Evolutionary conservation across 2,329 filamentous ascomycete genomes (phyloP).

Genomic region (Trichoderma cornu-damae): DNA sequence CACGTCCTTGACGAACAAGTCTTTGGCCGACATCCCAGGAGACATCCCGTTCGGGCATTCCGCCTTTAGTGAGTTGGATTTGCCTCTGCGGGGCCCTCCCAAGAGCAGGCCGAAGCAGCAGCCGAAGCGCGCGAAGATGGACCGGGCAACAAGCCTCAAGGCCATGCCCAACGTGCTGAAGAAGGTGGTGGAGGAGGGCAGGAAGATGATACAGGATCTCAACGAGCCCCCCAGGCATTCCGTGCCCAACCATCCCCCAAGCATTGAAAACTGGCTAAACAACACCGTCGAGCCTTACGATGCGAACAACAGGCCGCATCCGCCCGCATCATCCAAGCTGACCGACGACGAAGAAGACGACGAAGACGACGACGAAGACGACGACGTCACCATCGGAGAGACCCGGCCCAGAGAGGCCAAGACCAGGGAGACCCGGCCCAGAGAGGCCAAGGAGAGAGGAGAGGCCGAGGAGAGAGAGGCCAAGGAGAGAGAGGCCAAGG

Average conservation of each 20-base stretch:
- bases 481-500: too few relatives aligned
- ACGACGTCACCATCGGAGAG: constrained; percentile 7
- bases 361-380: constrained; percentile 17
- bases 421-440: not conserved
- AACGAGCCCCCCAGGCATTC: constrained; percentile 50
- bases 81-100: constrained; percentile 47
- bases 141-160: constrained; percentile 54
- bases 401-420: not conserved
- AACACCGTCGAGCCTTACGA: constrained; percentile 59
- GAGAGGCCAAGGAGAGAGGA: too few relatives aligned
- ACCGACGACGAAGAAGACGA: constrained; percentile 16
- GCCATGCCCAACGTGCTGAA: constrained; percentile 59
- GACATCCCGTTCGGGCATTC: constrained; percentile 62
- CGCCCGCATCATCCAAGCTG: constrained; percentile 8
- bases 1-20: constrained; percentile 43
- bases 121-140: constrained; percentile 42
- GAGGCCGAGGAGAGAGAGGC: too few relatives aligned
- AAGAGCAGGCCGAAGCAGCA: constrained; percentile 38
- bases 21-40: constrained; percentile 49
- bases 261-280: constrained; percentile 62
- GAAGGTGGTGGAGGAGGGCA: constrained; percentile 59
- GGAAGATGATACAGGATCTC: constrained; percentile 59
- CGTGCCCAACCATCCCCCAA: constrained; percentile 52
- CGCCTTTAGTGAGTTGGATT: constrained; percentile 60
- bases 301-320: constrained; percentile 31